Conservation (phyloP, 345 rosid species). For the Eucalyptus sp. region DNA sequence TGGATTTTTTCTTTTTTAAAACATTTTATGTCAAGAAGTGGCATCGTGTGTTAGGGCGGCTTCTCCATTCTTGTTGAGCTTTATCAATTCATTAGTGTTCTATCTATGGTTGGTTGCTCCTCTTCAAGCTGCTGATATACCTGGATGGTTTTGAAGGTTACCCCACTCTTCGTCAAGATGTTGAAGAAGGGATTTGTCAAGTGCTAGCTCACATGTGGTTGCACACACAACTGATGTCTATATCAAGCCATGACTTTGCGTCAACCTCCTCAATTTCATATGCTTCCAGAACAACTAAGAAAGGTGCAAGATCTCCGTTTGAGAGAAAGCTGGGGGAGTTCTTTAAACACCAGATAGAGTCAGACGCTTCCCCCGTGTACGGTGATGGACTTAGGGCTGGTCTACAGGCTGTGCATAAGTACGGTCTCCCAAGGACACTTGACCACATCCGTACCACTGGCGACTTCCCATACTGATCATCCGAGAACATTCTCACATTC, state of each 20-base stretch:
- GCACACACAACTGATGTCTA: constrained; percentile 35
- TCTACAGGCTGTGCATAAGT: constrained; percentile 46
- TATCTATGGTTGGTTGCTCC: background rate
- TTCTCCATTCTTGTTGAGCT: background rate
- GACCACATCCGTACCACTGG: constrained; percentile 76
- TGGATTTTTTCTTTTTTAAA: background rate
- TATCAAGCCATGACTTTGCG: constrained; percentile 23
- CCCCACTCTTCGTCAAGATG: constrained; percentile 65
- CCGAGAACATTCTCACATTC: background rate
- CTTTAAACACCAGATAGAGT: constrained; percentile 74
- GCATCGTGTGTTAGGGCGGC: background rate
- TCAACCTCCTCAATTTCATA: constrained; percentile 22
- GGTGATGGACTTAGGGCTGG: constrained; percentile 91
- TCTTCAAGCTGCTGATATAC: background rate
- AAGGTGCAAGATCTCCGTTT: constrained; percentile 40
- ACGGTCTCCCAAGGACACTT: constrained; percentile 66
- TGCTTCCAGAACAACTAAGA: constrained; percentile 21
- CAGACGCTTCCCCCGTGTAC: constrained; percentile 72
- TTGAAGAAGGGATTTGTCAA: constrained; percentile 97
- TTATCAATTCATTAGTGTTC: background rate
- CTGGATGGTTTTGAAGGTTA: constrained; percentile 30
- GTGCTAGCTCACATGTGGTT: constrained; percentile 95
- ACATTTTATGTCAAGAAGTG: background rate
- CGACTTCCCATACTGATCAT: constrained; percentile 47
- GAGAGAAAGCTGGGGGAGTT: constrained; percentile 82